Evolutionary conservation across 495 filamentous ascomycete species (phyloP).

Genomic region (Clohesyomyces aquaticus): DNA sequence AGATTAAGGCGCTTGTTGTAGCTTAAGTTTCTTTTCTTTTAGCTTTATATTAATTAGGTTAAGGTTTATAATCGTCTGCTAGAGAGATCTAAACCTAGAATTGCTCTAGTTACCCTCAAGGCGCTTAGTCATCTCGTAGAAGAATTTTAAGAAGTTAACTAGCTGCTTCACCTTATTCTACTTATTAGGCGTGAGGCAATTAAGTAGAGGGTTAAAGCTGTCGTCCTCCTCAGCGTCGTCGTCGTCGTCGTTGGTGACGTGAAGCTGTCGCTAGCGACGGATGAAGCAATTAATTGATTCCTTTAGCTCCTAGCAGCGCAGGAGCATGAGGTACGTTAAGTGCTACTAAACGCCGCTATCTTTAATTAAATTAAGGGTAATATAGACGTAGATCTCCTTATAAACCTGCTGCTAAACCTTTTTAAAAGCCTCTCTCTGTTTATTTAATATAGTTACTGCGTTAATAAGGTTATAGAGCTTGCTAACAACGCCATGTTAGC

Average conservation of each 20-base stretch:
- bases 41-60: background rate
- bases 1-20: background rate
- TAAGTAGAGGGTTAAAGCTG: background rate
- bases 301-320: background rate
- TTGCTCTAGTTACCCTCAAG: conserved; percentile 3
- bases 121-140: conserved; percentile 1
- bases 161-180: background rate
- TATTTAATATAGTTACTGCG: background rate
- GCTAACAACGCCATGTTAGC: background rate
- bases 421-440: background rate
- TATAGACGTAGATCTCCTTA: background rate
- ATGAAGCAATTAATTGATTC: background rate
- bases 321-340: background rate
- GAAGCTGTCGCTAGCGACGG: background rate
- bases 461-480: conserved; percentile 7
- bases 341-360: background rate
- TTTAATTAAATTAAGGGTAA: conserved; percentile 1
- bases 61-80: conserved; percentile 1
- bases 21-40: background rate
- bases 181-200: background rate
- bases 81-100: background rate
- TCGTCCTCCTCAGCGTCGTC: background rate
- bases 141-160: conserved; percentile 1
- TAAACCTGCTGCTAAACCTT: background rate
- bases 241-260: background rate